Percentiles rank a stretch among this genome's conserved stretches.
phyloP scores from a whole-genome alignment of 768 basidiomycete species.

The Termitomyces sp. region DNA sequence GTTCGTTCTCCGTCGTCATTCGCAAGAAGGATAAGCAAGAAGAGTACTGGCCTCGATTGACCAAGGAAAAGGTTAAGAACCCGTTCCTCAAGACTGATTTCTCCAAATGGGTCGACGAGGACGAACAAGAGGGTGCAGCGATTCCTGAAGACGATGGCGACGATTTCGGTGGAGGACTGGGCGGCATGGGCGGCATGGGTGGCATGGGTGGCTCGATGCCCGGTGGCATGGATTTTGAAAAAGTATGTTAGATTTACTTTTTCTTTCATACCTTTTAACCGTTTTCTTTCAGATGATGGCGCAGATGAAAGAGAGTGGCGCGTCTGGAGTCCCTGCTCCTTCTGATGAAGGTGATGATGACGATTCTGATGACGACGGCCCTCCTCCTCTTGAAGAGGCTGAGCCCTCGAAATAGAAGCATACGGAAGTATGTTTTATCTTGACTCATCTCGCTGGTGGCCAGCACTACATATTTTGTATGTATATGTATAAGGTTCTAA shows the following conservation, averaged over 20 bases:
- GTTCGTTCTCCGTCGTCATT: slow-evolving; percentile 63
- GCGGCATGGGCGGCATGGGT: slow-evolving; percentile 52
- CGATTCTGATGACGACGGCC: slow-evolving; percentile 63
- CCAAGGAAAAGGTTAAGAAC: slow-evolving; percentile 80
- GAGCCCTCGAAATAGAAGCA: slow-evolving; percentile 38
- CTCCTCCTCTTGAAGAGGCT: slow-evolving; percentile 78
- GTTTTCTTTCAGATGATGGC: slow-evolving; percentile 44
- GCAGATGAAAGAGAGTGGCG: slow-evolving; percentile 32
- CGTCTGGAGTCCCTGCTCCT: slow-evolving; percentile 17
- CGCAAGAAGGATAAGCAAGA: slow-evolving; percentile 74
- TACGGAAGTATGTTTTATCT: not conserved
- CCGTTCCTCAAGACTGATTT: slow-evolving; percentile 94
- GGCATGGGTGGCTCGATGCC: slow-evolving; percentile 38
- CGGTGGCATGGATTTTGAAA: slow-evolving; percentile 60
- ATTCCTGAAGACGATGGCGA: slow-evolving; percentile 42
- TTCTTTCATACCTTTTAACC: not conserved
- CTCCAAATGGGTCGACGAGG: slow-evolving; percentile 94
- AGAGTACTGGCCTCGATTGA: slow-evolving; percentile 93
- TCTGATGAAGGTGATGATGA: slow-evolving; percentile 37
- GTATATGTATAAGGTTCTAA: not conserved
- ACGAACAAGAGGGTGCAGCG: slow-evolving; percentile 78
- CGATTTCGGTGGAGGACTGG: slow-evolving; percentile 42
- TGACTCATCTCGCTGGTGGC: not conserved
- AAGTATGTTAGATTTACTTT: slow-evolving; percentile 34
- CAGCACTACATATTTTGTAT: not conserved